Base-by-base conservation (phyloP, 768 basidiomycete genomes). In the Mycena chlorophos region DNA sequence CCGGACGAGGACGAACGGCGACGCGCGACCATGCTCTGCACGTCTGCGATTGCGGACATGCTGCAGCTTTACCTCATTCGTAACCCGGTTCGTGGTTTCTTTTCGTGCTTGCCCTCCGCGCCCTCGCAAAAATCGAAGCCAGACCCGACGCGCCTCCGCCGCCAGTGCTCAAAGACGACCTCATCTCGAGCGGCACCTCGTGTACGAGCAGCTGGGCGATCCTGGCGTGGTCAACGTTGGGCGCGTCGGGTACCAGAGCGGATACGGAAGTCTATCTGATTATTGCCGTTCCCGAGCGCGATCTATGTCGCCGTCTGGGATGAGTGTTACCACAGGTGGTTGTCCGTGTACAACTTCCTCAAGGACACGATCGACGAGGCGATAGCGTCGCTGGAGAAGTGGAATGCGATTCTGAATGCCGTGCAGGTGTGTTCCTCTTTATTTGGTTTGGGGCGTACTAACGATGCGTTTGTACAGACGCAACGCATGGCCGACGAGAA, bases 221-320 rank as follows among this genome's bases (percentile, higher is more conserved):
- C 87, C 88, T 1, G 82, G 82, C 50, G 77, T 87, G 2, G 71
- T 85, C 42, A 73, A 89, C 26, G 80, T 90, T 46, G 89, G 89
- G 89, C 88, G 92, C 25, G 76, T 88, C 39, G 86, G 82, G 3
- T 83, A 89, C 66, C 91, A 94, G 72, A 88, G 68, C 83, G 91
- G 2, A 80, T 91, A 26, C 78, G 92, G 16, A 88, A 85, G 68
- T 72, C 90, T 23, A 68, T 92, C 49, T 81, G 88, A 5, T 66
- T 82, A 50, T 76, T 91, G 43, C 78, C 83, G 1, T 81, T 80
- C 26, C 83, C 87, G 14, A 80, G 81, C 27, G 80, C 84, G 1
- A 79, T 83, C n/a, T 83, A 91, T 50, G 74, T 88, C 22, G 88
- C 87, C 0, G 86, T 90, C 2, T 94, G 91, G 91, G 78, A 87